Evolutionary conservation across 176 grass and related monocot genomes (phyloP), one percentile per base, ranked within the genome.

Genomic region (Musa troglodytarum): DNA sequence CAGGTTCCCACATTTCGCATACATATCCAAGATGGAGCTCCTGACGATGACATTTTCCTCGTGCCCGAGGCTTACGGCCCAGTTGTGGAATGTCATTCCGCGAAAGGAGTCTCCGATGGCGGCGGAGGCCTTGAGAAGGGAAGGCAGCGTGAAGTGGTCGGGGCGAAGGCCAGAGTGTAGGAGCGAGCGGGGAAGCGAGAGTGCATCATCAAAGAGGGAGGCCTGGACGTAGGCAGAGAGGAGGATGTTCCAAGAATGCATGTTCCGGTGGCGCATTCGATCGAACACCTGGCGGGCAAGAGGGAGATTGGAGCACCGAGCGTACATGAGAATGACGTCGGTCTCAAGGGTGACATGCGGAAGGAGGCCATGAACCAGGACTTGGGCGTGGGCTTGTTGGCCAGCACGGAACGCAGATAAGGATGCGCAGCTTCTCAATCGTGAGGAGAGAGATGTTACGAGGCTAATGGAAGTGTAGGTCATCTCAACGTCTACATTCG

Each of bases 181-280:
- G 59, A 86, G 75, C 54, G 73, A 65, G 8, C 34, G 57, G 58
- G 80, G 11, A 29, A 92, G 75, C 4, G 34, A 23, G 28, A 91
- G 65, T 3, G 80, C 77, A 5, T 13, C 22, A 15, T 43, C 11
- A 6, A 81, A 55, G 0, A 79, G 81, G 21, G 74, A 81, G 9
- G 49, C 10, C 43, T 53, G 69, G 69, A 59, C 78, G 49, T 73
- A 80, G 63, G 83, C 78, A 14, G 70, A 73, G 62, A 92, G 76
- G 78, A 88, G 80, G 77, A 87, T 77, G 70, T 87, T 88, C 80
- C 76, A 87, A 11, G 83, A 81, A 59, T 83, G 80, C 89, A 81
- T 81, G 80, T 78, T 74, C n/a, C 77, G 70, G 14, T 64, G 63
- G 1, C 17, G 54, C 85, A 81, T 81, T 58, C 49, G 49, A 54